Percentiles rank a stretch among this genome's conserved stretches.
Evolutionary conservation across 2,329 filamentous ascomycete species (phyloP).

Genomic region (Helicocarpus griseus): DNA sequence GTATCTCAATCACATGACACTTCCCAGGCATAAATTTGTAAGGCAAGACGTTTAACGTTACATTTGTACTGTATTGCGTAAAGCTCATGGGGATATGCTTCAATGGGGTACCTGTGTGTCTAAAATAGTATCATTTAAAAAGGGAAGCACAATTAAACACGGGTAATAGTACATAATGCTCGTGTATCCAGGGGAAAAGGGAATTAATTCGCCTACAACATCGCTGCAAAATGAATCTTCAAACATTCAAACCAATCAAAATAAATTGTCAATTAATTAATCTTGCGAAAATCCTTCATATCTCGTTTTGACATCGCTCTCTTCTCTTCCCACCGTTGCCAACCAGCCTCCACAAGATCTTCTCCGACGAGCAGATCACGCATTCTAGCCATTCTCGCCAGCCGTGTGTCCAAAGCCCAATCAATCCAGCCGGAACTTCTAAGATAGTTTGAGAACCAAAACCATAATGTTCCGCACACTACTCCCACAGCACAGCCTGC

Average conservation of each 20-base stretch:
- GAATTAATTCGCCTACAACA: too few species aligned
- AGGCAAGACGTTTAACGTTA: too few species aligned
- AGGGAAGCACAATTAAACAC: too few species aligned
- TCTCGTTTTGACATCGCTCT: slow-evolving; percentile 21
- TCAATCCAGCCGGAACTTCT: slow-evolving; percentile 60
- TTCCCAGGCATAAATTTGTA: too few species aligned
- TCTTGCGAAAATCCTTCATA: neutral
- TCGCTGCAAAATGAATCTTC: too few species aligned
- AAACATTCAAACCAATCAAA: too few species aligned
- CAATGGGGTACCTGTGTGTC: too few species aligned
- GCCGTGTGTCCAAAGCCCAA: slow-evolving; percentile 58
- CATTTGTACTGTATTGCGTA: neutral
- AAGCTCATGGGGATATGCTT: neutral
- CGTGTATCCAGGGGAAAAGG: too few species aligned
- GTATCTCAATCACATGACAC: neutral
- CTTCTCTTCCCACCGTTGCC: slow-evolving; percentile 74
- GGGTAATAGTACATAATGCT: too few species aligned
- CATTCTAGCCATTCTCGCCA: slow-evolving; percentile 59
- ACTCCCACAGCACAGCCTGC: slow-evolving; percentile 65
- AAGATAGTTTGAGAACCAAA: slow-evolving; percentile 56
- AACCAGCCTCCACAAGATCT: slow-evolving; percentile 82
- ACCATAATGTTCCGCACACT: slow-evolving; percentile 68
- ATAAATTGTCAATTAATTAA: neutral
- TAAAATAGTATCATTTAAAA: too few species aligned
- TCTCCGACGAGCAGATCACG: slow-evolving; percentile 80